phyloP scores from a whole-genome alignment of 2,329 filamentous ascomycete genomes.

The Fusarium neocosmosporiellum region DNA sequence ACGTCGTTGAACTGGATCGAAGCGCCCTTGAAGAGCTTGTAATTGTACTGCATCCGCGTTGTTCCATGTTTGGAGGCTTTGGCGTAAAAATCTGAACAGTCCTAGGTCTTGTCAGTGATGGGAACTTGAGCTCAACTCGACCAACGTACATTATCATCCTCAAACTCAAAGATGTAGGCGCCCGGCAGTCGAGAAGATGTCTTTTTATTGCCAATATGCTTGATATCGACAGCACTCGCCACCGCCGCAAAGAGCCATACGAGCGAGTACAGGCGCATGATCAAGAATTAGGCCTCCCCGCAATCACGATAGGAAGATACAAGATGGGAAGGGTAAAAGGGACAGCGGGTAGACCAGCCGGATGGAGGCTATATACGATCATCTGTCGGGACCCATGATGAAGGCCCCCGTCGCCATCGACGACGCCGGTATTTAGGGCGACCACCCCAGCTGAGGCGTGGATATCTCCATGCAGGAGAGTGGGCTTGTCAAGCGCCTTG shows the following conservation, averaged over 20 bases:
- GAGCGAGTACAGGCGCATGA: conserved; percentile 47
- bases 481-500: conserved; percentile 1
- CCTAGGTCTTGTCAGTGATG: conserved; percentile 9
- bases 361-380: conserved; percentile 26
- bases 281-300: conserved; percentile 6
- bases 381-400: background rate
- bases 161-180: conserved; percentile 65
- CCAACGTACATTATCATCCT: conserved; percentile 58
- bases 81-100: conserved; percentile 31
- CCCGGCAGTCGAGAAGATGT: conserved; percentile 52
- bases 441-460: conserved; percentile 13
- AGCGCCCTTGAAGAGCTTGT: conserved; percentile 64
- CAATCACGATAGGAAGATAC: conserved; percentile 21
- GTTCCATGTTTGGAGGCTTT: conserved; percentile 50
- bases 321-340: background rate
- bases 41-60: conserved; percentile 60
- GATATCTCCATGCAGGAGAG: conserved; percentile 20
- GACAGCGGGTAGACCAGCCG: background rate
- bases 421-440: conserved; percentile 1
- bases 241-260: conserved; percentile 51
- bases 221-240: conserved; percentile 43
- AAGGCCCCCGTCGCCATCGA: background rate
- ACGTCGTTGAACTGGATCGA: conserved; percentile 64
- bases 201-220: conserved; percentile 37
- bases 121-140: background rate